phyloP scores from a whole-genome alignment of 1,139 yeast species.

The Yamadazyma atlantica region DNA sequence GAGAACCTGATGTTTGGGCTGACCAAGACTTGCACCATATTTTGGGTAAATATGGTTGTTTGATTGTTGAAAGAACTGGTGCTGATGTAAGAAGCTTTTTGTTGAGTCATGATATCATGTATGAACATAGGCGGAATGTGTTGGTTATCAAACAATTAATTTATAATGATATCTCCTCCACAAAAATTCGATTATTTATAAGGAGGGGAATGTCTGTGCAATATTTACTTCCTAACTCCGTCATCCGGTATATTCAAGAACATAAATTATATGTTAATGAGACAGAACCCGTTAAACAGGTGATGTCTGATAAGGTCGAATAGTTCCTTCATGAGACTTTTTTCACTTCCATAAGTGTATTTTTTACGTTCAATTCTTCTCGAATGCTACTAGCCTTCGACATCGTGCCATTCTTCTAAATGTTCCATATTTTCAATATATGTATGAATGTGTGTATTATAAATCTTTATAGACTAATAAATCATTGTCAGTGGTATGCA shows the following conservation, averaged over 20 bases:
- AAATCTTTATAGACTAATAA: conserved; percentile 7
- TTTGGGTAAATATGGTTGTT: conserved; percentile 91
- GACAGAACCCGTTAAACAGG: conserved; percentile 92
- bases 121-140: conserved; percentile 91
- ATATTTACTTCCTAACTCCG: conserved; percentile 89
- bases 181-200: conserved; percentile 87
- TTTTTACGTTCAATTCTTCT: background rate
- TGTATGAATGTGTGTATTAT: conserved; percentile 3
- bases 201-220: conserved; percentile 97
- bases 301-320: conserved; percentile 57
- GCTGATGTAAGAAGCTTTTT: conserved; percentile 91
- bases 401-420: conserved; percentile 4
- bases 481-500: conserved; percentile 47
- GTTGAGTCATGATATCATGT: conserved; percentile 93
- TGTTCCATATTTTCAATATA: conserved; percentile 1
- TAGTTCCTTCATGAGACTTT: conserved; percentile 12
- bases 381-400: conserved; percentile 3
- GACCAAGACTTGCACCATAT: conserved; percentile 94
- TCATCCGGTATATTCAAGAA: conserved; percentile 91
- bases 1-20: conserved; percentile 99
- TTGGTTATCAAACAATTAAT: conserved; percentile 93
- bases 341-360: background rate
- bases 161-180: conserved; percentile 92
- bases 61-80: conserved; percentile 96
- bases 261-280: conserved; percentile 82